Evolutionary conservation across 495 filamentous ascomycete species (phyloP).

Genomic region (Podospora australis): DNA sequence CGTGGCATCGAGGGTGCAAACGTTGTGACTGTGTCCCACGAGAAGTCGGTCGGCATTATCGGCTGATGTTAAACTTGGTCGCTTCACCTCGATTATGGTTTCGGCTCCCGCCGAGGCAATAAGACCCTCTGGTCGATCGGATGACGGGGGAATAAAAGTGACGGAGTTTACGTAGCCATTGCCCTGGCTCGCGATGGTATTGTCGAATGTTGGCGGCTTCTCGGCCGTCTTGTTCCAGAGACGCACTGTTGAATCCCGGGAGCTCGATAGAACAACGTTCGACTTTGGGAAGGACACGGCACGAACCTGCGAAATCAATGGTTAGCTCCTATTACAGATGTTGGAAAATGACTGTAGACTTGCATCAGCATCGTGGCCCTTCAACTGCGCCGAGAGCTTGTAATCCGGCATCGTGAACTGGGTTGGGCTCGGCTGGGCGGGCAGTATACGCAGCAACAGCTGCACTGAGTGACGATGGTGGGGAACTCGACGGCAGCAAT

Average conservation of each 20-base stretch:
- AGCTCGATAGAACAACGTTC: conserved; percentile 71
- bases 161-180: conserved; percentile 79
- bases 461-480: not conserved
- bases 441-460: not conserved
- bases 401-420: conserved; percentile 45
- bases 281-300: conserved; percentile 72
- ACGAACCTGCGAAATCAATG: conserved; percentile 60
- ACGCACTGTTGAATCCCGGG: conserved; percentile 84
- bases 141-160: conserved; percentile 66
- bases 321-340: conserved; percentile 12
- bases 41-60: conserved; percentile 81
- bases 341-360: conserved; percentile 25
- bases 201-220: conserved; percentile 66
- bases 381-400: conserved; percentile 76
- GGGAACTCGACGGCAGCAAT: not conserved
- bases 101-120: conserved; percentile 84
- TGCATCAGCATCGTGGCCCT: conserved; percentile 81
- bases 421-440: conserved; percentile 1
- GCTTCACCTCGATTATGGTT: conserved; percentile 83
- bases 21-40: conserved; percentile 76
- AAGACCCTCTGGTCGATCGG: conserved; percentile 68
- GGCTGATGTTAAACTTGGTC: conserved; percentile 50
- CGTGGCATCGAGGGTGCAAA: conserved; percentile 78
- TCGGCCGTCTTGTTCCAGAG: conserved; percentile 62
- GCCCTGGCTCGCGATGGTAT: conserved; percentile 66